Conservation (phyloP, 2,329 filamentous ascomycete species). For the Exophiala sp. region DNA sequence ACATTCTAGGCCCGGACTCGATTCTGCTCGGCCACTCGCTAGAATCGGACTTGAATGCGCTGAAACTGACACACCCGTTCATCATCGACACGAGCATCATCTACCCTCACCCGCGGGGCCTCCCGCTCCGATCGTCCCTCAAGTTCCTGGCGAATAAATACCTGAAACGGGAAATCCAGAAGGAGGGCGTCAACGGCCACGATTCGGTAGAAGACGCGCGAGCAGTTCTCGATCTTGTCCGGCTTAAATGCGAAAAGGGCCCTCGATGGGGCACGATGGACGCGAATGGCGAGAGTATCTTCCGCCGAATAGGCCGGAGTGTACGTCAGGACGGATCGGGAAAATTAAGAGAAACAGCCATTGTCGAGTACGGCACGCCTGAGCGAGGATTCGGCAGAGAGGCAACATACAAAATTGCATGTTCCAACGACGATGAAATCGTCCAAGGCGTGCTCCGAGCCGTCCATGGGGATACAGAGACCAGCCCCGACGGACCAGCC, state of each 20-base stretch:
- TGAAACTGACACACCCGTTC: conserved; percentile 84
- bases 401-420: conserved; percentile 52
- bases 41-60: conserved; percentile 60
- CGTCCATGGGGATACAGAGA: conserved; percentile 8
- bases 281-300: conserved; percentile 76
- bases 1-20: conserved; percentile 53
- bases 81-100: conserved; percentile 87
- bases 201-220: conserved; percentile 89
- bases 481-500: neutral
- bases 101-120: conserved; percentile 83
- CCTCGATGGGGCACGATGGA: conserved; percentile 78
- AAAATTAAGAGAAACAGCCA: conserved; percentile 43
- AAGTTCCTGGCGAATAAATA: conserved; percentile 87
- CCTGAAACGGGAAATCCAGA: conserved; percentile 80
- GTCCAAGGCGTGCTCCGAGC: conserved; percentile 47
- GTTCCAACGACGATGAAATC: conserved; percentile 52
- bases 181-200: conserved; percentile 68
- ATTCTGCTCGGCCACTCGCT: conserved; percentile 46
- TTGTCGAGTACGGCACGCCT: conserved; percentile 87
- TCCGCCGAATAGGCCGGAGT: conserved; percentile 67
- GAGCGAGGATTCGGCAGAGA: conserved; percentile 54
- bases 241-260: conserved; percentile 92
- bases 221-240: conserved; percentile 86
- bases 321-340: conserved; percentile 35
- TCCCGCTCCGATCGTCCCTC: conserved; percentile 81